These are phyloP conservation scores for Penicillium turbatum DNA, from an alignment of 495 filamentous ascomycete species.

Conservation along the genomic window DNA sequence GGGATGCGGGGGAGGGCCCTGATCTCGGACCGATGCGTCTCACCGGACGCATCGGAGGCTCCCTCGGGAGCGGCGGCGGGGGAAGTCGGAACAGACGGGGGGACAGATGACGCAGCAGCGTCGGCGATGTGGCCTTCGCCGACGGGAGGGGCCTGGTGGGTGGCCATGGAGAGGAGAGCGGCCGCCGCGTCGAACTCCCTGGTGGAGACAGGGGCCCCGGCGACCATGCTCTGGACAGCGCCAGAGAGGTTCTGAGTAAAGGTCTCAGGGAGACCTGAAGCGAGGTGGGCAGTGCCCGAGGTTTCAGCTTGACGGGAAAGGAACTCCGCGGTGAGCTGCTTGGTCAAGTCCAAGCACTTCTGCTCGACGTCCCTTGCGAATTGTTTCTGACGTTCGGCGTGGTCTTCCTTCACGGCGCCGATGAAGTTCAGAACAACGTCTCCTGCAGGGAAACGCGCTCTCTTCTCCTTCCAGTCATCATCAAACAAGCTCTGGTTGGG, in stretches of 20 bases:
- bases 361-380: conserved; percentile 3
- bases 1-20: background rate
- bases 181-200: conserved; percentile 16
- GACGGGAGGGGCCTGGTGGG: background rate
- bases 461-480: conserved; percentile 19
- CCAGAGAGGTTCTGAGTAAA: background rate
- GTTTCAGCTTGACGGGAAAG: background rate
- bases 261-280: background rate
- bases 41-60: background rate
- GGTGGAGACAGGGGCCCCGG: background rate
- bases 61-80: background rate
- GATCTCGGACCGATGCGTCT: background rate
- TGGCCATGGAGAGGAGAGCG: conserved; percentile 12
- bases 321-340: conserved; percentile 4
- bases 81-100: background rate
- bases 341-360: conserved; percentile 9
- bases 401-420: conserved; percentile 12
- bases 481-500: conserved; percentile 15
- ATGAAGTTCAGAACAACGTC: conserved; percentile 24
- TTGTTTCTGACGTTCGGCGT: background rate
- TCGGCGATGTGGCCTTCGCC: background rate
- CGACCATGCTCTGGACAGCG: conserved; percentile 1
- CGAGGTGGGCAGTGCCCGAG: background rate
- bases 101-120: conserved; percentile 1
- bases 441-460: conserved; percentile 13